Evolutionary conservation across 2,329 filamentous ascomycete genomes (phyloP).

Genomic region (Aspergillus sp.): DNA sequence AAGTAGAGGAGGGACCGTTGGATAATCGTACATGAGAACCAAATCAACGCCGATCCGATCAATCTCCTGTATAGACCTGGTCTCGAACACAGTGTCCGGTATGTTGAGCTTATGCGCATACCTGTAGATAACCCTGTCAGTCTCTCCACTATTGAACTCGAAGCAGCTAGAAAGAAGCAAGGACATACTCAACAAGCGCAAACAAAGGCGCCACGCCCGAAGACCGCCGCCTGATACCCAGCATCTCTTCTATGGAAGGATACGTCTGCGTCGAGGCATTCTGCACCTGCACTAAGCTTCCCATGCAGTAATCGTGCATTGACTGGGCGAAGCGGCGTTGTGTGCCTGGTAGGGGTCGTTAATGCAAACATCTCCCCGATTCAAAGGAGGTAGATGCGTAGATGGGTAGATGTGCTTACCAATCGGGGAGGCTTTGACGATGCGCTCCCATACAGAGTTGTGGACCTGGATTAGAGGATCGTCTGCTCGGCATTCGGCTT

Average conservation of each 20-base stretch:
- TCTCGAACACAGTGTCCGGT: conserved; percentile 26
- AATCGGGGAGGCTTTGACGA: conserved; percentile 21
- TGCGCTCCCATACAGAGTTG: conserved; percentile 31
- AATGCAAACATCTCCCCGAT: neutral
- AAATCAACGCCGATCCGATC: conserved; percentile 27
- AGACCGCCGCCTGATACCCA: conserved; percentile 25
- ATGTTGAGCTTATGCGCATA: conserved; percentile 25
- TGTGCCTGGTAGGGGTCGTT: conserved; percentile 9
- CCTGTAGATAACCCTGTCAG: conserved; percentile 6
- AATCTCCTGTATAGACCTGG: conserved; percentile 24
- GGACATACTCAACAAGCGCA: conserved; percentile 28
- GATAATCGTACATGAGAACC: conserved; percentile 21
- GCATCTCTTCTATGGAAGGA: conserved; percentile 22
- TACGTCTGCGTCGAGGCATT: conserved; percentile 18
- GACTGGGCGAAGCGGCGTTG: conserved; percentile 18
- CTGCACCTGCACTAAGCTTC: conserved; percentile 24
- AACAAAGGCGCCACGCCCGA: conserved; percentile 28
- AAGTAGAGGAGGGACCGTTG: neutral
- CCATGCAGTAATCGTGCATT: conserved; percentile 26
- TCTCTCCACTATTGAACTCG: conserved; percentile 12
- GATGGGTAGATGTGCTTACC: conserved; percentile 9
- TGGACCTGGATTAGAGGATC: conserved; percentile 30
- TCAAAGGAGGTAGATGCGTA: neutral
- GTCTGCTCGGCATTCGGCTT: neutral
- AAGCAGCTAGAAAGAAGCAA: neutral